Evolutionary conservation across 768 basidiomycete genomes (phyloP).

Genomic region (Collybia nuda): DNA sequence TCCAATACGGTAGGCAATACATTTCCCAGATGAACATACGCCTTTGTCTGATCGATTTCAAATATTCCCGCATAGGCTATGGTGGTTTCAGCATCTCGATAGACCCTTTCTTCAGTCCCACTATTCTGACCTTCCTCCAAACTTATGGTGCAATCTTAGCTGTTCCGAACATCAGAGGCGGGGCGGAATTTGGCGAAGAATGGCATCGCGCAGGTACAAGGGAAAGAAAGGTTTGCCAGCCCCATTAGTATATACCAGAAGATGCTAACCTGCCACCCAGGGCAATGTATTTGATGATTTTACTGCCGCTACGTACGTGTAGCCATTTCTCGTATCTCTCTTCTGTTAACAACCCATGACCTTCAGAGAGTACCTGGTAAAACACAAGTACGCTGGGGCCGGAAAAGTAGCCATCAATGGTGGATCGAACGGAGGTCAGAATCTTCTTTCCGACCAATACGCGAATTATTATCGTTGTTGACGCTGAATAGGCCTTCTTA

Average conservation of each 20-base stretch:
- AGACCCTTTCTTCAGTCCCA: conserved; percentile 69
- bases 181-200: conserved; percentile 80
- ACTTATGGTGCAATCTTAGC: conserved; percentile 69
- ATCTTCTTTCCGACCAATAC: not conserved
- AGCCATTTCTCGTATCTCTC: not conserved
- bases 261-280: conserved; percentile 28
- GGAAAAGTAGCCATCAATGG: conserved; percentile 80
- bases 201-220: conserved; percentile 76
- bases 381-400: conserved; percentile 64
- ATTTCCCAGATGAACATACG: not conserved
- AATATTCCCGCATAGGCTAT: conserved; percentile 46
- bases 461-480: not conserved
- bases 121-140: conserved; percentile 72
- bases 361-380: conserved; percentile 66
- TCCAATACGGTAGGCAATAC: conserved; percentile 64
- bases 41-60: too few relatives aligned
- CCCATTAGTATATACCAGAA: not conserved
- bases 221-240: conserved; percentile 59
- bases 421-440: conserved; percentile 76
- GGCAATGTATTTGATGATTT: conserved; percentile 82
- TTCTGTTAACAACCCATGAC: not conserved
- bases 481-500: conserved; percentile 55
- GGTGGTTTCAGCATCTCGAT: conserved; percentile 80
- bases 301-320: conserved; percentile 70
- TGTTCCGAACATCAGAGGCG: conserved; percentile 60